Base-by-base conservation (phyloP, 345 rosid genomes). In the Xanthoceras sorbifolium region DNA sequence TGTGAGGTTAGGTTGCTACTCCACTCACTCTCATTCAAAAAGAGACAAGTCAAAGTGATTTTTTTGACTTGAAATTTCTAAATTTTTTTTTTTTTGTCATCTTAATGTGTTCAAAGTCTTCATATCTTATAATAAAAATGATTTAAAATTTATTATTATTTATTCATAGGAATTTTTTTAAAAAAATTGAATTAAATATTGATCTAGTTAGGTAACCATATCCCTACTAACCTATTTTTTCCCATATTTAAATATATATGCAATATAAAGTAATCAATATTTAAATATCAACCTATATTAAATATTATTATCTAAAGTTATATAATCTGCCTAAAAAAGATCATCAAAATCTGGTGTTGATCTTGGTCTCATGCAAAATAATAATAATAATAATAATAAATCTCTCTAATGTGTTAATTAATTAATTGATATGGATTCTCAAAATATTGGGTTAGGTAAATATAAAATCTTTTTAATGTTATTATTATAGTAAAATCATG, bases 41-140 rank as follows among this genome's bases (percentile, higher is more conserved):
- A 40, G 3, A 5, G 12, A 29, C 9, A 17, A 34, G 78, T 81
- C 81, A 68, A 81, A 34, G 63, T 67, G 64, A 48, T 71, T 52
- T 22, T 61, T 32, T 73, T 73, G 80, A 81, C 84, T 46, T 10
- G 23, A 25, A 59, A 72, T 54, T 48, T 76, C 5, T 40, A 8
- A 61, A 6, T 20, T 67, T n/a, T 46, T 69, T 6, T 7, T 44
- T 22, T 46, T 26, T 14, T 10, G 18, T 23, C 59, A 69, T 50
- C 40, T 50, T n/a, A n/a, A n/a, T n/a, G n/a, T 6, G 25, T 3
- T 46, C 5, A 25, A 26, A 17, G 25, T 55, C 2, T 23, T 59
- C 12, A 59, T 20, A 23, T 59, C 12, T 59, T 25, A n/a, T 7
- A 26, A 26, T 4, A 60, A 26, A 17, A 14, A 42, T 25, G 34